phyloP scores from a whole-genome alignment of 1,284 basidiomycete species.

The Quambalaria eucalypti region DNA sequence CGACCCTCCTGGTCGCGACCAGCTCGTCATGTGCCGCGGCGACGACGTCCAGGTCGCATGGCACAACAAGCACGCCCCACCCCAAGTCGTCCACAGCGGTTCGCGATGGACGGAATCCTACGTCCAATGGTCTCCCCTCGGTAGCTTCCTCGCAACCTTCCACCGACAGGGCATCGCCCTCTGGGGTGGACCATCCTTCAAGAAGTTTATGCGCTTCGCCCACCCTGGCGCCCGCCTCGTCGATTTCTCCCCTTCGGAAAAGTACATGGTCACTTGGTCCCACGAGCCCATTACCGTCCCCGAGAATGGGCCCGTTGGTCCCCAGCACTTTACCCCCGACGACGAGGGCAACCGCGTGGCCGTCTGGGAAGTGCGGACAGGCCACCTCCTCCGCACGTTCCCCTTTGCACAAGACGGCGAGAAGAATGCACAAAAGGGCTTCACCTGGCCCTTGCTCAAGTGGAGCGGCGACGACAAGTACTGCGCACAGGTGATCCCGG shows the following conservation, averaged over 20 bases:
- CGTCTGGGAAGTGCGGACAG: conserved; percentile 94
- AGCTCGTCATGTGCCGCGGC: conserved; percentile 86
- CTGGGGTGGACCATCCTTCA: conserved; percentile 87
- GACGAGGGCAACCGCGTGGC: conserved; percentile 97
- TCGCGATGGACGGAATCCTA: conserved; percentile 98
- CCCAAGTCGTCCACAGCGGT: conserved; percentile 63
- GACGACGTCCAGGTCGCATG: conserved; percentile 85
- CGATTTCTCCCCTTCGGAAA: conserved; percentile 95
- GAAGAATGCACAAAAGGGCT: conserved; percentile 55
- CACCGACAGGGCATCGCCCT: conserved; percentile 91
- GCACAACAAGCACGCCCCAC: conserved; percentile 83
- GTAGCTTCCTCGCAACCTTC: conserved; percentile 85
- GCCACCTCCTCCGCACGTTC: conserved; percentile 85
- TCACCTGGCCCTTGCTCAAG: conserved; percentile 84
- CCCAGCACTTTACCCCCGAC: conserved; percentile 70
- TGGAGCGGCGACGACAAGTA: conserved; percentile 97
- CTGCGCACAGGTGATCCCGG: conserved; percentile 77
- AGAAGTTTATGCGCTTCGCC: conserved; percentile 76
- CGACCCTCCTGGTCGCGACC: conserved; percentile 84
- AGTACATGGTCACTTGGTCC: conserved; percentile 96
- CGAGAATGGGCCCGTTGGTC: conserved; percentile 58
- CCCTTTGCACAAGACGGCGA: conserved; percentile 52
- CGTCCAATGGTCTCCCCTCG: conserved; percentile 91
- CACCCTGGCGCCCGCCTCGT: conserved; percentile 92
- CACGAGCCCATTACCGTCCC: conserved; percentile 84